Evolutionary conservation across 805 yeast genomes (phyloP), one percentile per base, ranked within the genome.

Genomic region (Candida caryicola): DNA sequence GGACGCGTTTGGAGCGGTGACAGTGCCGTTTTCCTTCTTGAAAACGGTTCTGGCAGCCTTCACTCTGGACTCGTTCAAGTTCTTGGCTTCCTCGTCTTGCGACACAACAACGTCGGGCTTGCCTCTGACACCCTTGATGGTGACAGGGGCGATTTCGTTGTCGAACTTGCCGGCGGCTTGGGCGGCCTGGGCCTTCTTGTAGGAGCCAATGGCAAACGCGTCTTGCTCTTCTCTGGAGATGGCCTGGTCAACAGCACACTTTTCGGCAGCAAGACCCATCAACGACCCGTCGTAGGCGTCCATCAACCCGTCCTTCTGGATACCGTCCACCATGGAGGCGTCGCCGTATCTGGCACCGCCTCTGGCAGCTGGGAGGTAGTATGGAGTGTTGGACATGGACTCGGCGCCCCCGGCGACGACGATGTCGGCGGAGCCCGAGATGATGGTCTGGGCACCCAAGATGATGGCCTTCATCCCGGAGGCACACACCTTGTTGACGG

Each of bases 341-440:
- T 86, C 91, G 54, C 99, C 99, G 57, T 80, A 93, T 72, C 91
- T 85, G 52, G 88, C 81, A 52, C 98, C 98, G 32, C 71, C 57
- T 70, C 99, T 85, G 30, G 93, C 89, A 41, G 79, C 60, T 41
- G 95, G 93, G 40, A 87, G 58, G 62, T 91, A 91, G 75, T 90
- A 91, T 38, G 99, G 99, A 25, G 90, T 79, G 61, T 93, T 91
- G 43, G 96, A 74, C 99, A 93, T 91, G 41, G 95, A 84, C 70
- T 93, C 99, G 51, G 96, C 93, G 59, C 99, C 99, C 51, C 98
- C 99, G 23, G 93, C 95, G 49, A 93, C 85, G 32, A 93, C 93
- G 43, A 93, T 82, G 57, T 90, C 96, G 40, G 96, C 95, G 47
- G 76, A 73, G 38, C 98, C 97, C 49, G 93, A 77, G 58, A 85